Percentiles rank a stretch among this genome's conserved stretches.
Conservation (phyloP, 2,329 filamentous ascomycete genomes). For the Aspergillus sp. region DNA sequence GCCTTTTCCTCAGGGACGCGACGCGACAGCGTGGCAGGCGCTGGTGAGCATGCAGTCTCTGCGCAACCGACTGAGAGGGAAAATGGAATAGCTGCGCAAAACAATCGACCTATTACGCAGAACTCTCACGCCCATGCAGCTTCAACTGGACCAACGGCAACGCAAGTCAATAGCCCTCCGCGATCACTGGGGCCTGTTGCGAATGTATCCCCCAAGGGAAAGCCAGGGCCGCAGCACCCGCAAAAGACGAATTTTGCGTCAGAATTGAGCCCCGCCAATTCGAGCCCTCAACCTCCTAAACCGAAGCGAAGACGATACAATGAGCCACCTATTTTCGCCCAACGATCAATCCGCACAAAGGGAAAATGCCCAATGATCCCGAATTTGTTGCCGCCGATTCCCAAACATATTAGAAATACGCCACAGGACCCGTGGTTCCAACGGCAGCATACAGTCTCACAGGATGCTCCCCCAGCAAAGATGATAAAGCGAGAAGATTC, state of each 20-base stretch:
- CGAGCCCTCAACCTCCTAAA: conserved; percentile 40
- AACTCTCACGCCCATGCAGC: conserved; percentile 16
- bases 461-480: conserved; percentile 8
- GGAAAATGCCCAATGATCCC: conserved; percentile 44
- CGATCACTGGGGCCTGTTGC: conserved; percentile 19
- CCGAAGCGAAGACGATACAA: conserved; percentile 52
- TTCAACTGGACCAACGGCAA: conserved; percentile 7
- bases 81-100: conserved; percentile 27
- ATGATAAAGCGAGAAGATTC: conserved; percentile 9
- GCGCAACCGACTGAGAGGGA: conserved; percentile 26
- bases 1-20: conserved; percentile 30
- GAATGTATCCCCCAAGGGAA: conserved; percentile 14
- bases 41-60: conserved; percentile 25
- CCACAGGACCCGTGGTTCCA: conserved; percentile 22
- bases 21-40: conserved; percentile 27
- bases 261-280: conserved; percentile 12
- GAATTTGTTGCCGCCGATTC: conserved; percentile 32
- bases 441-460: conserved; percentile 22
- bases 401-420: conserved; percentile 31
- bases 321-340: conserved; percentile 55
- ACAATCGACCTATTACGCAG: conserved; percentile 20
- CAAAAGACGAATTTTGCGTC: conserved; percentile 27
- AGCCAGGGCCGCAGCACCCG: conserved; percentile 15
- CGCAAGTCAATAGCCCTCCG: conserved; percentile 31
- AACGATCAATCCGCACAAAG: conserved; percentile 42